Percentiles rank a stretch among this genome's conserved stretches.
Conservation (phyloP, 176 grass and related monocot species). For the maize (Zea mays) region DNA sequence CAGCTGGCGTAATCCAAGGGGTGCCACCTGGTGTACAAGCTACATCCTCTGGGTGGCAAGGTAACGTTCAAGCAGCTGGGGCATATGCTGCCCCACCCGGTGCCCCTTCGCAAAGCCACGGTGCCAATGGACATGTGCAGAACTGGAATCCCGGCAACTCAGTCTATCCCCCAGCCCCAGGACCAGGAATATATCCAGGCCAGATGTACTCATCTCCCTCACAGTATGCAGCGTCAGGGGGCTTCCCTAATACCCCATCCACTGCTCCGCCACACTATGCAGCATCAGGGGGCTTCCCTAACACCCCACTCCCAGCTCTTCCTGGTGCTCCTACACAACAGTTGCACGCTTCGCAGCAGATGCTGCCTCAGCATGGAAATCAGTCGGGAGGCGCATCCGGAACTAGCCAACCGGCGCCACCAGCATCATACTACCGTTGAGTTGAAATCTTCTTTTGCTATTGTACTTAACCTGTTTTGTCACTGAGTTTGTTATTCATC, state of each 20-base stretch:
- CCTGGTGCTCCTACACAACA: slow-evolving; percentile 31
- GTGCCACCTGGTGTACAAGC: slow-evolving; percentile 41
- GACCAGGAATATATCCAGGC: slow-evolving; percentile 46
- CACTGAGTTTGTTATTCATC: slow-evolving; percentile 5
- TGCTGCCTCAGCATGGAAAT: slow-evolving; percentile 38
- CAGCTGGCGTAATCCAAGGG: slow-evolving; percentile 48
- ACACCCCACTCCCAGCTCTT: not conserved
- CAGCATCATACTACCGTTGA: too few species aligned
- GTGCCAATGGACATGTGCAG: slow-evolving; percentile 20
- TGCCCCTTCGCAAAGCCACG: slow-evolving; percentile 34
- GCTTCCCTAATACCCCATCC: not conserved
- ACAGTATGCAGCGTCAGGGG: slow-evolving; percentile 40
- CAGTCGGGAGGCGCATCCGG: slow-evolving; percentile 41
- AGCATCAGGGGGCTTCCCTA: slow-evolving; percentile 33
- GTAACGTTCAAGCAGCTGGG: slow-evolving; percentile 46
- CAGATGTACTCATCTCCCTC: slow-evolving; percentile 48
- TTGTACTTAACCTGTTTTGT: not conserved
- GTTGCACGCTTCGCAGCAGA: slow-evolving; percentile 32
- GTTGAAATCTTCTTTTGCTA: not conserved
- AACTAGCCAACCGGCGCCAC: slow-evolving; percentile 39
- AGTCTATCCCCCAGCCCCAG: slow-evolving; percentile 37
- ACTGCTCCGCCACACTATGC: slow-evolving; percentile 4
- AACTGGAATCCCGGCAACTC: slow-evolving; percentile 59
- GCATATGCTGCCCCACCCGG: slow-evolving; percentile 44
- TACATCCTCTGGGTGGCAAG: slow-evolving; percentile 57